These are phyloP conservation scores for Bidens hawaiensis DNA, from an alignment of 140 eudicot genomes.

Conservation along the genomic window DNA sequence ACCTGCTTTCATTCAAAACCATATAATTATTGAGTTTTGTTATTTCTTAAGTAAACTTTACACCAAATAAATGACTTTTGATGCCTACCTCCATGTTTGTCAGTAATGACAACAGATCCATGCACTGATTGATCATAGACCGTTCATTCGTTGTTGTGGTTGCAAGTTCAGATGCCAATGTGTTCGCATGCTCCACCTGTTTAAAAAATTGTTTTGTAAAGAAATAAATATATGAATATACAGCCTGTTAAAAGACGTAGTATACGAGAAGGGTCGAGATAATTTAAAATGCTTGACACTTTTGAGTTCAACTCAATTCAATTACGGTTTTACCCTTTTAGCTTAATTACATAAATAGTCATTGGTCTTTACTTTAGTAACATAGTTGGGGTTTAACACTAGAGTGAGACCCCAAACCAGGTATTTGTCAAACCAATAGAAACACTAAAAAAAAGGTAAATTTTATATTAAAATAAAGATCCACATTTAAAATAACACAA, in stretches of 20 bases:
- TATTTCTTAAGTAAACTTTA: too few relatives aligned
- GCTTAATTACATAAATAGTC: too few relatives aligned
- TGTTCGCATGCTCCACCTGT: conserved; percentile 65
- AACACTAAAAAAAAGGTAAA: background rate
- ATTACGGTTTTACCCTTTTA: background rate
- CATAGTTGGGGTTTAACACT: too few relatives aligned
- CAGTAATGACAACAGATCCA: conserved; percentile 51
- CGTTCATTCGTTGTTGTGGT: conserved; percentile 45
- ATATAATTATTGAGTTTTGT: too few relatives aligned
- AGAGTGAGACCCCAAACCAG: too few relatives aligned
- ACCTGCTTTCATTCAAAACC: conserved; percentile 41
- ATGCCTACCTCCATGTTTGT: conserved; percentile 57
- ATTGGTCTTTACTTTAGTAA: too few relatives aligned
- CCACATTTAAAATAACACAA: too few relatives aligned
- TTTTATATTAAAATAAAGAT: background rate
- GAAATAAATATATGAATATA: background rate
- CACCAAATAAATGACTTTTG: background rate
- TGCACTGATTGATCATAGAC: conserved; percentile 50
- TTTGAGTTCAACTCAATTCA: background rate
- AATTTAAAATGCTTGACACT: too few relatives aligned
- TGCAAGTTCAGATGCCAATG: conserved; percentile 62
- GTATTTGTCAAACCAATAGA: too few relatives aligned
- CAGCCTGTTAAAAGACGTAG: background rate
- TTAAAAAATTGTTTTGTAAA: background rate
- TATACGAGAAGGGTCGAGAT: too few relatives aligned